Evolutionary conservation across 1,139 yeast species (phyloP).

Genomic region (Pichia norvegensis): DNA sequence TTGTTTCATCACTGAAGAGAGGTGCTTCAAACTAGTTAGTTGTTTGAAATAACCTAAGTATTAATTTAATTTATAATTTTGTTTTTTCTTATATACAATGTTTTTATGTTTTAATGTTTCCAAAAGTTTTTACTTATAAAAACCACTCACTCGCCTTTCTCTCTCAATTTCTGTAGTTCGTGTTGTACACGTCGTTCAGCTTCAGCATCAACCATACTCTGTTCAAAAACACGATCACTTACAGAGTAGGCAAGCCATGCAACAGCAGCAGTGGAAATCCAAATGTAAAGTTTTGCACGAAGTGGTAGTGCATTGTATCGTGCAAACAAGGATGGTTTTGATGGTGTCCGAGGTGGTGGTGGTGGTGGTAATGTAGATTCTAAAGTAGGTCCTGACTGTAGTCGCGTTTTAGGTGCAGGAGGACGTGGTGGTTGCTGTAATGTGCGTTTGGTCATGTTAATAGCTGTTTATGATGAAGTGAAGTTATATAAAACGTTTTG

Average conservation of each 20-base stretch:
- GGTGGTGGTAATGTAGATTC: not conserved
- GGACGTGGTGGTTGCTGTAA: constrained; percentile 4
- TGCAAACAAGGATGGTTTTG: constrained; percentile 12
- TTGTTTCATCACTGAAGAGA: constrained; percentile 25
- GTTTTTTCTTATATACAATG: constrained; percentile 2
- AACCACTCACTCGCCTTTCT: constrained; percentile 1
- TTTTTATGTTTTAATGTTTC: too few relatives aligned
- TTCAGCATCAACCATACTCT: constrained; percentile 26
- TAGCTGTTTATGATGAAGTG: too few relatives aligned
- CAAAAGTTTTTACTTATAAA: not conserved
- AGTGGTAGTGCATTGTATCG: constrained; percentile 22
- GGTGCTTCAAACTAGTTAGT: not conserved
- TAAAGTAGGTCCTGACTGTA: too few relatives aligned
- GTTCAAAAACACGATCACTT: constrained; percentile 23
- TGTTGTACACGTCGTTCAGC: constrained; percentile 26
- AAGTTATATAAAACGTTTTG: not conserved
- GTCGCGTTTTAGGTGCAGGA: constrained; percentile 2
- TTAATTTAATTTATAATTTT: not conserved
- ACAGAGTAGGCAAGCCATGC: constrained; percentile 26
- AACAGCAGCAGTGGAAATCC: constrained; percentile 24
- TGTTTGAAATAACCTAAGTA: too few relatives aligned
- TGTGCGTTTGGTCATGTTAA: not conserved
- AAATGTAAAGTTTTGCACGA: constrained; percentile 25
- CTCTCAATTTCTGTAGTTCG: constrained; percentile 17
- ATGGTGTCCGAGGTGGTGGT: constrained; percentile 2